Base-by-base conservation (phyloP, 768 basidiomycete genomes). In the Lentinula lateritia region DNA sequence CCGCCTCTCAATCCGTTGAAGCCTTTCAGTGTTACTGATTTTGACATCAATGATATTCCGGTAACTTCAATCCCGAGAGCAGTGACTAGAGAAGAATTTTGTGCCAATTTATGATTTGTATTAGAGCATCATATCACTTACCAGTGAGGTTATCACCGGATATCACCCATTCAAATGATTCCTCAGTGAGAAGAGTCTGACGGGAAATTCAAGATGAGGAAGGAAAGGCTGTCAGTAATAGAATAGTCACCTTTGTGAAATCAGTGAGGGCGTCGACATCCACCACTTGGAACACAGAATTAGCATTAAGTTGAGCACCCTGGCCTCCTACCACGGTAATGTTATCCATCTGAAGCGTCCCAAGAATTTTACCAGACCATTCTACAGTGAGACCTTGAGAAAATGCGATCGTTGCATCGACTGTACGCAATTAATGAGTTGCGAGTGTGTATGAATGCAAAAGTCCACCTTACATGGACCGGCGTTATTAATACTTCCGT, bases 91-190 rank as follows among this genome's bases (percentile, higher is more conserved):
- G 18, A 4, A 36, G 32, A 50, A 28, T 65, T 32, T 61, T 65
- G 53, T 16, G 59, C 15, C 38, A 20, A 28, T 18, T 42, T 23
- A 16, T 15, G 9, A 16, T 0, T 13, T 39, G 38, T 50, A 18
- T 43, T 9, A 23, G 18, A 23, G 46, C 23, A 8, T n/a, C 20
- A 39, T 28, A 36, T 46, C 20, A 41, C 10, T 53, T 48, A 54
- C 64, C 77, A 46, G 82, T 84, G 57, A 90, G 66, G 67, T 89
- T 86, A 48, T 85, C 78, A 28, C 82, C 84, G 8, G 81, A 78
- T 62, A 90, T 90, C 15, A 80, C 77, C 89, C 89, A 91, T 18
- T 83, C 80, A 66, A 91, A 91, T 2, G 79, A 80, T 63, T 85
- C 83, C 53, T 84, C 74, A 0, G 84, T 89, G 10, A 90, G 78